Percentiles rank a stretch among this genome's conserved stretches.
These are phyloP conservation scores for Cicer pinnatifidum DNA, from an alignment of 306 rosid genomes.

Conservation along the genomic window DNA sequence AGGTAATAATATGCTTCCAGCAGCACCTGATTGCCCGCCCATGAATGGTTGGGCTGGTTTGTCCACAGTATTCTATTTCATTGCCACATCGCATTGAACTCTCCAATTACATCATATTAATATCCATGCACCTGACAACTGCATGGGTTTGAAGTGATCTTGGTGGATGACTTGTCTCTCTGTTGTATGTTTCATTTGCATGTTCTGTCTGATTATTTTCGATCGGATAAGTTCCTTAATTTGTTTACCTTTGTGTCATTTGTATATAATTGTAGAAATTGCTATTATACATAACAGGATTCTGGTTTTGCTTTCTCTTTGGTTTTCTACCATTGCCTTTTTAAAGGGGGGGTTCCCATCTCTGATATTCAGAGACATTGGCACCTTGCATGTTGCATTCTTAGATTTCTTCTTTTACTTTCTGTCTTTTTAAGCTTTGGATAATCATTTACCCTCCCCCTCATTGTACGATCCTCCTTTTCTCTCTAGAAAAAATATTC, in stretches of 20 bases:
- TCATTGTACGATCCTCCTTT: conserved; percentile 8
- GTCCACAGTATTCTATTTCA: not conserved
- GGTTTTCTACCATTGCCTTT: not conserved
- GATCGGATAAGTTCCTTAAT: conserved; percentile 16
- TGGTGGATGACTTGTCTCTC: not conserved
- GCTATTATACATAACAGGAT: not conserved
- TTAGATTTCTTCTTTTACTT: conserved; percentile 15
- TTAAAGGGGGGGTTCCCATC: conserved; percentile 16
- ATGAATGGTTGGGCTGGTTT: conserved; percentile 31
- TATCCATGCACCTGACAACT: conserved; percentile 14
- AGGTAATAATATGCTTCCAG: conserved; percentile 51
- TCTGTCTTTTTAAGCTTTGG: not conserved
- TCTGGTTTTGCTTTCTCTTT: not conserved
- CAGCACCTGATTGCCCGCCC: conserved; percentile 29
- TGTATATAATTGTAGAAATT: not conserved
- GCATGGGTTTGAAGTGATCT: conserved; percentile 13
- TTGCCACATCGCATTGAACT: not conserved
- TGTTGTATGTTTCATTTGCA: not conserved
- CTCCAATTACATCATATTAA: conserved; percentile 4
- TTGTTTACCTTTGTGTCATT: conserved; percentile 6
- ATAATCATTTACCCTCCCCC: conserved; percentile 6
- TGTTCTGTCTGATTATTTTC: conserved; percentile 5
- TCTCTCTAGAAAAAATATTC: not conserved
- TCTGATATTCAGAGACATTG: conserved; percentile 18
- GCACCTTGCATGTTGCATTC: conserved; percentile 32